Percentiles rank a stretch among this genome's conserved stretches.
phyloP scores from a whole-genome alignment of 495 filamentous ascomycete species.

The Aspergillus carlsbadensis region DNA sequence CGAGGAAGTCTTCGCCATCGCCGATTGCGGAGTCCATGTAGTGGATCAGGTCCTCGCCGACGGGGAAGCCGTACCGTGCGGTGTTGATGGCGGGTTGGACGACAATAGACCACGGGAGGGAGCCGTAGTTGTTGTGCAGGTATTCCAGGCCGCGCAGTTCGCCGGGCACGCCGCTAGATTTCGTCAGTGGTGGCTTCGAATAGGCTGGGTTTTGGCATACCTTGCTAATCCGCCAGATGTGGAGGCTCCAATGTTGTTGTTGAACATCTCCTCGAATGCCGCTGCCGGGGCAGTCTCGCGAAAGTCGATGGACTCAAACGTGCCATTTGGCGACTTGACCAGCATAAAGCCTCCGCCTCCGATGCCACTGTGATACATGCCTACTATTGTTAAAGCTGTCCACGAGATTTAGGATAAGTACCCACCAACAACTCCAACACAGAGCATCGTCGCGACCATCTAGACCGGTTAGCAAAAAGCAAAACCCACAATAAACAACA shows the following conservation, averaged over 20 bases:
- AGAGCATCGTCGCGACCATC: slow-evolving; percentile 70
- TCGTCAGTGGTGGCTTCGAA: too few species aligned
- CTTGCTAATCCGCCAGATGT: slow-evolving; percentile 65
- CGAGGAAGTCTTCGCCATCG: slow-evolving; percentile 58
- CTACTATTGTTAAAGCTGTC: too few species aligned
- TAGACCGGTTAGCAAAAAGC: slow-evolving; percentile 16
- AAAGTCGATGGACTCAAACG: slow-evolving; percentile 79
- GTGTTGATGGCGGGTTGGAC: slow-evolving; percentile 70
- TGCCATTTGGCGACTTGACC: slow-evolving; percentile 59
- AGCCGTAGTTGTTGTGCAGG: slow-evolving; percentile 71
- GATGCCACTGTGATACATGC: slow-evolving; percentile 80
- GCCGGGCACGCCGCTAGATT: slow-evolving; percentile 66
- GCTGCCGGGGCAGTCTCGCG: slow-evolving; percentile 80
- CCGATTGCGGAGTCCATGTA: slow-evolving; percentile 58
- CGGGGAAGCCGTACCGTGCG: slow-evolving; percentile 72
- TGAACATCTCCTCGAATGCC: slow-evolving; percentile 78
- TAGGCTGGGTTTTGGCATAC: slow-evolving; percentile 23
- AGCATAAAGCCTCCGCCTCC: slow-evolving; percentile 91
- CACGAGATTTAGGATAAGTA: background rate
- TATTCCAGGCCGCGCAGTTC: slow-evolving; percentile 77
- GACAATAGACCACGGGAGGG: slow-evolving; percentile 66
- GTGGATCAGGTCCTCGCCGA: slow-evolving; percentile 65
- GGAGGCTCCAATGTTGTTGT: slow-evolving; percentile 50
- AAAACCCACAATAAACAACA: background rate
- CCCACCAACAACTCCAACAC: slow-evolving; percentile 70